These are phyloP conservation scores for Cystofilobasidium capitatum DNA, from an alignment of 768 basidiomycete species.

Conservation along the genomic window DNA sequence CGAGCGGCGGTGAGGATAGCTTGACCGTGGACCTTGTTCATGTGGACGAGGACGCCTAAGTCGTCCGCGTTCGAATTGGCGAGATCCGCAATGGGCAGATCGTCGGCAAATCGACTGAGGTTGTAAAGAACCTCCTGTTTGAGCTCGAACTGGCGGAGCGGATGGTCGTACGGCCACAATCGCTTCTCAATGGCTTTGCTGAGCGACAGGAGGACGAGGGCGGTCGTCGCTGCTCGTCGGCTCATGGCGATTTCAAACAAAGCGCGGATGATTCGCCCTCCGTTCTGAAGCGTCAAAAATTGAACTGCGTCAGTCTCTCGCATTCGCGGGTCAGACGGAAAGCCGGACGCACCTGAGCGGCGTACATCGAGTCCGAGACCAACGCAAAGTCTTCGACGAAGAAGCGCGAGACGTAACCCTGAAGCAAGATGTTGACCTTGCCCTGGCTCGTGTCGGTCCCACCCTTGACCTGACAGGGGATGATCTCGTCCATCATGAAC, in stretches of 20 bases:
- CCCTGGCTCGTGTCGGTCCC: slow-evolving; percentile 57
- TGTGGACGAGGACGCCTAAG: slow-evolving; percentile 67
- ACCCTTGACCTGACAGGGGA: slow-evolving; percentile 73
- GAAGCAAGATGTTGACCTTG: slow-evolving; percentile 91
- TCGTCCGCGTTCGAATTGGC: slow-evolving; percentile 56
- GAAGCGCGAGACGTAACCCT: slow-evolving; percentile 72
- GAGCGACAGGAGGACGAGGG: slow-evolving; percentile 70
- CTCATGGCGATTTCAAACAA: slow-evolving; percentile 89
- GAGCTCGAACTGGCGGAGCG: slow-evolving; percentile 68
- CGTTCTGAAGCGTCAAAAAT: slow-evolving; percentile 47
- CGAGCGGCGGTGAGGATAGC: slow-evolving; percentile 69
- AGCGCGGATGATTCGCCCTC: slow-evolving; percentile 85
- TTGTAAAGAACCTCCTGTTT: slow-evolving; percentile 68
- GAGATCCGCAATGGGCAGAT: slow-evolving; percentile 64
- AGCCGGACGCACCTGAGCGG: slow-evolving; percentile 53
- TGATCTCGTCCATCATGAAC: slow-evolving; percentile 50
- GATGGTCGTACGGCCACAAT: slow-evolving; percentile 91
- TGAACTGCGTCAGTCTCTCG: neutral
- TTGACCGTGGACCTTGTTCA: slow-evolving; percentile 74
- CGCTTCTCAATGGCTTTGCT: slow-evolving; percentile 88
- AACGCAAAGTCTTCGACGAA: slow-evolving; percentile 89
- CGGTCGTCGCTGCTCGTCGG: slow-evolving; percentile 77
- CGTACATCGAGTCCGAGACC: slow-evolving; percentile 88
- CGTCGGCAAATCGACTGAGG: slow-evolving; percentile 69
- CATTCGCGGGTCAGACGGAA: no score